phyloP scores from a whole-genome alignment of 1,284 basidiomycete genomes.

The Naganishia albida region DNA sequence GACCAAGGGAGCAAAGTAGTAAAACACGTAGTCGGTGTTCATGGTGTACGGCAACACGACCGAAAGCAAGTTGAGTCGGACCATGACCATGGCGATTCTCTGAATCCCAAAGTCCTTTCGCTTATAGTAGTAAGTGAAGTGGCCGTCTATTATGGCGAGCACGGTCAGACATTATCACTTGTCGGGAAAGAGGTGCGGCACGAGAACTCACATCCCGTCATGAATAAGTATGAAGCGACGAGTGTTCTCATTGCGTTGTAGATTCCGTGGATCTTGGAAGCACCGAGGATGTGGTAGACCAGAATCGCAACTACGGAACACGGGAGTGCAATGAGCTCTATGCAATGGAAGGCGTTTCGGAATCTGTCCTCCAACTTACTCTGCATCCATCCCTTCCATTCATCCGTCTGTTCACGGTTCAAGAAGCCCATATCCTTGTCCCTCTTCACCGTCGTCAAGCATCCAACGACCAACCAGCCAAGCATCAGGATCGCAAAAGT shows the following conservation, averaged over 20 bases:
- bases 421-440: conserved; percentile 79
- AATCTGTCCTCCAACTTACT: conserved; percentile 57
- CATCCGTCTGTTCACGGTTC: conserved; percentile 86
- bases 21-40: conserved; percentile 85
- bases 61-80: conserved; percentile 80
- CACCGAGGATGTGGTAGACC: conserved; percentile 84
- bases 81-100: conserved; percentile 72
- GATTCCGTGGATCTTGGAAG: conserved; percentile 81
- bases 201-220: conserved; percentile 56
- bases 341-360: background rate
- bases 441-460: conserved; percentile 64
- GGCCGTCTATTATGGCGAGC: conserved; percentile 53
- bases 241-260: conserved; percentile 85
- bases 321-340: background rate
- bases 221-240: conserved; percentile 80
- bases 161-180: conserved; percentile 26
- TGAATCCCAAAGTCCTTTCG: conserved; percentile 80
- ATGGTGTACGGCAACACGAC: conserved; percentile 79
- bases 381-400: conserved; percentile 98
- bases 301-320: conserved; percentile 69
- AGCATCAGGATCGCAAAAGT: conserved; percentile 66
- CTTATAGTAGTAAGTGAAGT: conserved; percentile 74
- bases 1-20: conserved; percentile 82
- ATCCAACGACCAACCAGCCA: conserved; percentile 62
- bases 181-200: conserved; percentile 45